Evolutionary conservation across 805 yeast species (phyloP).

Genomic region (Saccharomycopsis sp.): DNA sequence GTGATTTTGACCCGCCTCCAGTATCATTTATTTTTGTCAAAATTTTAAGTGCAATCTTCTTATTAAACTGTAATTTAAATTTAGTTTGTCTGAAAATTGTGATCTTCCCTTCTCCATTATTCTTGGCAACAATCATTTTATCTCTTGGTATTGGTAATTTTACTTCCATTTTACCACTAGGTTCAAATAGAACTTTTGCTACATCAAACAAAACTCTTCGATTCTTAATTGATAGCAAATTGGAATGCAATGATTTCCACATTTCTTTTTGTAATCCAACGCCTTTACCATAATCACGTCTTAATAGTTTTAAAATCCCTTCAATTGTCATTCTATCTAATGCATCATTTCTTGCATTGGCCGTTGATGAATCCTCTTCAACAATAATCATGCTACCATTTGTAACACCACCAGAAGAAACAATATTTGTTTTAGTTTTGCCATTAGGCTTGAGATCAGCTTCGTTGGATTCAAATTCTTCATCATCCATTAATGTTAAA

Average conservation of each 20-base stretch:
- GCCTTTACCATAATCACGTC: conserved; percentile 52
- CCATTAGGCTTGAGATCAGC: conserved; percentile 11
- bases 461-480: conserved; percentile 41
- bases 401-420: conserved; percentile 26
- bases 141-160: conserved; percentile 60
- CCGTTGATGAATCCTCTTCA: conserved; percentile 43
- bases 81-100: conserved; percentile 30
- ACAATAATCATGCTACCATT: conserved; percentile 44
- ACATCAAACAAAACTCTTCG: conserved; percentile 59
- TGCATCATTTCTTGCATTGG: conserved; percentile 50
- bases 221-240: conserved; percentile 50
- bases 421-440: conserved; percentile 21
- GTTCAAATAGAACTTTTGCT: conserved; percentile 56
- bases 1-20: not conserved
- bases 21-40: conserved; percentile 12
- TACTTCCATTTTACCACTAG: conserved; percentile 55
- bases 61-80: conserved; percentile 19
- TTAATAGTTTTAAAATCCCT: conserved; percentile 59
- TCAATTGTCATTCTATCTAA: conserved; percentile 55
- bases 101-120: conserved; percentile 47
- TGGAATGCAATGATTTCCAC: conserved; percentile 66
- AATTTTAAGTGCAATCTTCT: conserved; percentile 20
- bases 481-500: conserved; percentile 53
- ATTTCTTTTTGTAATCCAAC: conserved; percentile 49
- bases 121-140: conserved; percentile 55